A percentile compares a stretch with the other conserved stretches of the same genome.
Evolutionary conservation across 2,329 filamentous ascomycete species (phyloP).

Genomic region (Pseudogymnoascus sp.): DNA sequence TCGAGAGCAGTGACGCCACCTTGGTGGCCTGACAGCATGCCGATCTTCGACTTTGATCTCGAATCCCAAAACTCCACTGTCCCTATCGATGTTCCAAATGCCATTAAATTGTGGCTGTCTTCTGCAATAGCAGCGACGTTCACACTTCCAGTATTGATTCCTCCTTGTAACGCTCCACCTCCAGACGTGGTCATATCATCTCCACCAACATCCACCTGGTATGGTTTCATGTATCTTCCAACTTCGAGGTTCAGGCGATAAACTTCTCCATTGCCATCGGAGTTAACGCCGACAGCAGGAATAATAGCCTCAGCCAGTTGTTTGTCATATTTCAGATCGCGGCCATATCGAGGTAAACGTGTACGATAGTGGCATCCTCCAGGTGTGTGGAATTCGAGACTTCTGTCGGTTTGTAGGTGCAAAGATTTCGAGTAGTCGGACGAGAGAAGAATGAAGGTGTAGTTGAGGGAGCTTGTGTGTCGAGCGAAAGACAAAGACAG

Average conservation of each 20-base stretch:
- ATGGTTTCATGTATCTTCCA: conserved; percentile 89
- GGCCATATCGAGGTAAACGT: conserved; percentile 85
- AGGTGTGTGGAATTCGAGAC: conserved; percentile 86
- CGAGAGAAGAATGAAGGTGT: conserved; percentile 81
- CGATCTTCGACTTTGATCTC: conserved; percentile 71
- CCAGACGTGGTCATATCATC: conserved; percentile 62
- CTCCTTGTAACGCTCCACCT: conserved; percentile 73
- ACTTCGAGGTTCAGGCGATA: conserved; percentile 87
- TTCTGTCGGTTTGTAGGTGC: conserved; percentile 85
- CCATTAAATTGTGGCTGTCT: conserved; percentile 77
- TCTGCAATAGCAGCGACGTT: conserved; percentile 84
- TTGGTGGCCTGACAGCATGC: conserved; percentile 60
- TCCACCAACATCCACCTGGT: conserved; percentile 80
- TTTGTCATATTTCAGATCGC: conserved; percentile 79
- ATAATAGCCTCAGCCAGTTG: conserved; percentile 77
- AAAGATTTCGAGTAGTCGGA: conserved; percentile 90
- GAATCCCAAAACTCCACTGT: conserved; percentile 97
- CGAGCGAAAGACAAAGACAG: conserved; percentile 88
- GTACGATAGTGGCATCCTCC: conserved; percentile 80
- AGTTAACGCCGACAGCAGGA: conserved; percentile 78
- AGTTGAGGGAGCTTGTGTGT: conserved; percentile 86
- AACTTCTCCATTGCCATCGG: conserved; percentile 81
- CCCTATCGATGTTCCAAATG: conserved; percentile 90
- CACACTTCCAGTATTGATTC: conserved; percentile 75
- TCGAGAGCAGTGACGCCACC: conserved; percentile 79